Evolutionary conservation across 306 rosid species (phyloP), one percentile per base, ranked within the genome.

Genomic region (Corylus americana): DNA sequence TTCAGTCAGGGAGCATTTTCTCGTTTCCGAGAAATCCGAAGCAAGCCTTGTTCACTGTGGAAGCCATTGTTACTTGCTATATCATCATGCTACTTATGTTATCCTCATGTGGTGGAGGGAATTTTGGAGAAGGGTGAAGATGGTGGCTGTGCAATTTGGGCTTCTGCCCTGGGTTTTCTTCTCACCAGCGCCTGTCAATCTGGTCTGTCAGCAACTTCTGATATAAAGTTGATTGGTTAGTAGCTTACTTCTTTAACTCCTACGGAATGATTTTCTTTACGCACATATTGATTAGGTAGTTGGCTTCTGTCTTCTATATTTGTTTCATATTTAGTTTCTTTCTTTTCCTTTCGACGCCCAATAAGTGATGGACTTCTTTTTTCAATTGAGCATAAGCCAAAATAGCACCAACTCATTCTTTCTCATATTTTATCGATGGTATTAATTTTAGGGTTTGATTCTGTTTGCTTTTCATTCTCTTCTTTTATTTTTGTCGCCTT

Each of bases 11-110:
- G 90, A 76, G 81, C 93, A 54, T 89, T 82, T 81, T 85, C 89
- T 80, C 92, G 78, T 58, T 89, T 93, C 71, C 72, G 69, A 63
- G 87, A 90, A 83, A 81, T 90, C 70, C 85, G 64, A 80, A 85
- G 83, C 79, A 84, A 76, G 0, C 93, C 91, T 35, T 62, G 80
- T 76, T 63, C 97, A 63, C 87, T 90, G 16, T 93, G 96, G 97
- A 93, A 93, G 85, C 93, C 98, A 69, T 80, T 93, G 54, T 75
- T 92, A 87, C 92, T 93, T 77, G 91, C 92, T 75, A 83, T 92
- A 73, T 83, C 96, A 80, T 90, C 98, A 55, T 93, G 98, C 87
- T 93, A 92, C 83, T 71, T 93, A 83, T 89, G 94, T 80, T 88
- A 81, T 90, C 98, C 97, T 74, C 92, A 90, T 71, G 66, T 76